A percentile compares a stretch with the other conserved stretches of the same genome.
phyloP scores from a whole-genome alignment of 2,329 filamentous ascomycete genomes.

The Cladosporium austrohemisphaericum region DNA sequence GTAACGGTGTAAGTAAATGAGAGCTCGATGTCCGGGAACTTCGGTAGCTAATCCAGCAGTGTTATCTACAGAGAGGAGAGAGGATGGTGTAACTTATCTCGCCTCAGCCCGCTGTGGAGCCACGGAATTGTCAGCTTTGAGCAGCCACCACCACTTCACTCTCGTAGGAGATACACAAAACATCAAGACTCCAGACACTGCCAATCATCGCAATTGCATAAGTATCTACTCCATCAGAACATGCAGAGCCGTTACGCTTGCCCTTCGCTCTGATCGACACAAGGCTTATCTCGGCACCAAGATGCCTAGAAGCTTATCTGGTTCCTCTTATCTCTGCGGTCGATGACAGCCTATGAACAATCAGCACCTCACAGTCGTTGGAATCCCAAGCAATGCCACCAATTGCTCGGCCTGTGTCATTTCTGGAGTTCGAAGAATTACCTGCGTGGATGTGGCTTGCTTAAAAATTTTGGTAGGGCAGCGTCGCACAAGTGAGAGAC shows the following conservation, averaged over 20 bases:
- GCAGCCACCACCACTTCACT: too few species aligned
- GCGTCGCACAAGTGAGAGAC: not conserved
- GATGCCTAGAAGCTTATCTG: conserved; percentile 1
- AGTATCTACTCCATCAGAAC: too few species aligned
- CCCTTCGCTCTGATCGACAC: not conserved
- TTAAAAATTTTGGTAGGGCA: too few species aligned
- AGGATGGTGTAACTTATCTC: too few species aligned
- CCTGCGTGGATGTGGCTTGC: too few species aligned
- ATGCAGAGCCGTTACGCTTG: not conserved
- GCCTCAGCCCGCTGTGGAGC: too few species aligned
- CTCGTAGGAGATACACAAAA: too few species aligned
- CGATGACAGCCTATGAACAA: not conserved
- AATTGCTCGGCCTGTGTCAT: conserved; percentile 3
- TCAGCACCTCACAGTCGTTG: not conserved
- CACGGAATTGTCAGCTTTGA: too few species aligned
- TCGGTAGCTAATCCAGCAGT: too few species aligned
- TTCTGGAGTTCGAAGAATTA: not conserved
- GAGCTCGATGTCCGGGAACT: too few species aligned
- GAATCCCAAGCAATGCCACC: conserved; percentile 9
- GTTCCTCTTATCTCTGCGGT: conserved; percentile 6
- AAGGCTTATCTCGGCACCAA: conserved; percentile 4
- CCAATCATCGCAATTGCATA: not conserved
- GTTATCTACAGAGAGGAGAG: too few species aligned
- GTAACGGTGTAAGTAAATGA: too few species aligned
- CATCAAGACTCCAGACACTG: not conserved